Percentiles rank a stretch among this genome's conserved stretches.
These are phyloP conservation scores for sorghum (Sorghum bicolor) DNA, from an alignment of 176 grass and related monocot species.

Conservation along the genomic window DNA sequence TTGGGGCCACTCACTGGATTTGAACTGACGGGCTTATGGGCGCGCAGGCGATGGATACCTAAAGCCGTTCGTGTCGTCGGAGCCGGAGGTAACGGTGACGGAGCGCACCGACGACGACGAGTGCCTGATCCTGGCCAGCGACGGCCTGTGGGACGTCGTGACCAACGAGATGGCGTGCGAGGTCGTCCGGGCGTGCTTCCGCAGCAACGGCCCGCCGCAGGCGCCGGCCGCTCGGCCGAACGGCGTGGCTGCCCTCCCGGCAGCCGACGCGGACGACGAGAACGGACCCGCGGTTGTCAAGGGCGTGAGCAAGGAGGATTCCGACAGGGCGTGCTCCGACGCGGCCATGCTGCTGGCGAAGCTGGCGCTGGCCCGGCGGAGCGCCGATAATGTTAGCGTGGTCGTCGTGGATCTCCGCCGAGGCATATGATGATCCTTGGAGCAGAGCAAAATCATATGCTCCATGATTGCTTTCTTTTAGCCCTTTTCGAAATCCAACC, in stretches of 20 bases:
- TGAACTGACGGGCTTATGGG: not conserved
- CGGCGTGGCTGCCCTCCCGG: not conserved
- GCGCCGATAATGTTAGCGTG: constrained; percentile 82
- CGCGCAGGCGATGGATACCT: constrained; percentile 69
- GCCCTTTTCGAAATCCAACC: not conserved
- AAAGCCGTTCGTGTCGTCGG: constrained; percentile 80
- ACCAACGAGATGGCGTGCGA: constrained; percentile 87
- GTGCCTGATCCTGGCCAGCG: constrained; percentile 90
- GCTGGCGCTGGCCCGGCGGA: constrained; percentile 82
- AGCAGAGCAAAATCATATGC: not conserved
- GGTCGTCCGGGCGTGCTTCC: constrained; percentile 72
- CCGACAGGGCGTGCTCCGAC: constrained; percentile 71
- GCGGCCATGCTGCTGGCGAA: constrained; percentile 90
- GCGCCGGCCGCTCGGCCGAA: not conserved
- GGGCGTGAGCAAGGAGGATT: constrained; percentile 26
- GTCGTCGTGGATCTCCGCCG: constrained; percentile 83
- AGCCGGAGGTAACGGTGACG: constrained; percentile 83
- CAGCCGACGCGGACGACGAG: not conserved
- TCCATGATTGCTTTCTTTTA: not conserved
- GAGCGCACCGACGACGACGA: constrained; percentile 74
- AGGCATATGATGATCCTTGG: constrained; percentile 13
- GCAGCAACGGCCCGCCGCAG: constrained; percentile 41
- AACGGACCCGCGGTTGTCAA: constrained; percentile 15
- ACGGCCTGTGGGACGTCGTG: constrained; percentile 96
- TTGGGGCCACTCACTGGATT: not conserved